phyloP scores from a whole-genome alignment of 192 early-diverging fungal genomes.

The Funneliformis geosporum region DNA sequence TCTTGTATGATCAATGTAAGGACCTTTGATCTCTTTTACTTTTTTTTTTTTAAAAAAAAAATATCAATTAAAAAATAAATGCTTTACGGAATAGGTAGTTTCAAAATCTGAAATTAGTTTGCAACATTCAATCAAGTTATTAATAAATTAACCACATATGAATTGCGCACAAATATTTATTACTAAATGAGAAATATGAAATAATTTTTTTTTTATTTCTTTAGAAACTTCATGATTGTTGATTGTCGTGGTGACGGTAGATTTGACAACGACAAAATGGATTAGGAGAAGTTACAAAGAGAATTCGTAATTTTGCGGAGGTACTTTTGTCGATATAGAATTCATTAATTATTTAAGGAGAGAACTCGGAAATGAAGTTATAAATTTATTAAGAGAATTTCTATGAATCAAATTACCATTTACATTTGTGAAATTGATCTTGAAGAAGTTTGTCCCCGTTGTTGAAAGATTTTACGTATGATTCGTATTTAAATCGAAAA shows the following conservation, averaged over 20 bases:
- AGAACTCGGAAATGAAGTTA: neutral
- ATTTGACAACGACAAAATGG: neutral
- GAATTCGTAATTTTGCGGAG: neutral
- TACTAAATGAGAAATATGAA: neutral
- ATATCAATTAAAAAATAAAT: neutral
- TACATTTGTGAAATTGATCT: neutral
- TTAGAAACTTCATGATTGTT: constrained; percentile 55
- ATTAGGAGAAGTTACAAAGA: neutral
- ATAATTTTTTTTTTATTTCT: neutral
- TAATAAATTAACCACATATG: too few species aligned
- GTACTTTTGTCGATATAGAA: neutral
- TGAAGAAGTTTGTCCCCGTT: neutral
- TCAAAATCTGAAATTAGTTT: neutral
- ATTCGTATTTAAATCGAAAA: neutral
- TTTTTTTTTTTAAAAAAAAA: neutral
- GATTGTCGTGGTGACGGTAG: constrained; percentile 59
- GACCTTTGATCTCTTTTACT: too few species aligned
- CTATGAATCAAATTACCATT: neutral
- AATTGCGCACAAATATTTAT: constrained; percentile 25
- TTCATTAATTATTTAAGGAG: neutral
- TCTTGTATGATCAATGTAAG: neutral
- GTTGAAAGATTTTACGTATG: neutral
- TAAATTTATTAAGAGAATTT: neutral
- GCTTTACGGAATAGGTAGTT: neutral
- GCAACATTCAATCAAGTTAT: too few species aligned